Percentiles rank a stretch among this genome's conserved stretches.
Evolutionary conservation across 768 basidiomycete species (phyloP).

Genomic region (Porpolomopsis calyptriformis): DNA sequence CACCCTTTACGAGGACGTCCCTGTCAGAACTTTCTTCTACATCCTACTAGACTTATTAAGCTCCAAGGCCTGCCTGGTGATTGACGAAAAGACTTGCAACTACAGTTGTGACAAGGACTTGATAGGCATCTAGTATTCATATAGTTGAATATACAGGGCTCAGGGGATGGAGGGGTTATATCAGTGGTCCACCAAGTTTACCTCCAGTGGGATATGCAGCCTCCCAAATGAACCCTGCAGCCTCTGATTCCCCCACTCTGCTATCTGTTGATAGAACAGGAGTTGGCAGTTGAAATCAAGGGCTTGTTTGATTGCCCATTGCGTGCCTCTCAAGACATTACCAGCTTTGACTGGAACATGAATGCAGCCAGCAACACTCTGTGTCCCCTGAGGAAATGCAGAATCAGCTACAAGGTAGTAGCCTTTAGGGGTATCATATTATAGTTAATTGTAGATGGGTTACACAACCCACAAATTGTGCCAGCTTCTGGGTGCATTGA

Average conservation of each 20-base stretch:
- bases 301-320: constrained; percentile 12
- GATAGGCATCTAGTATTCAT: too few species aligned
- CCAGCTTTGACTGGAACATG: constrained; percentile 28
- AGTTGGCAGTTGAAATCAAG: constrained; percentile 27
- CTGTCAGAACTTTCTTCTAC: too few species aligned
- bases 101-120: too few species aligned
- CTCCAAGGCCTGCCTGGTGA: too few species aligned
- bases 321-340: constrained; percentile 11
- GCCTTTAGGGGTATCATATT: constrained; percentile 18
- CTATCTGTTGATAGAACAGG: constrained; percentile 35
- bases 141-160: too few species aligned
- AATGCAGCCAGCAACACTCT: constrained; percentile 17
- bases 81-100: too few species aligned
- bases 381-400: constrained; percentile 26
- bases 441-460: constrained; percentile 24
- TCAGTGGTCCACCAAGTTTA: constrained; percentile 17
- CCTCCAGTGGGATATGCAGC: constrained; percentile 29
- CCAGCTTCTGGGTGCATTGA: constrained; percentile 34
- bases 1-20: too few species aligned
- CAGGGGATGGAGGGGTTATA: constrained; percentile 27
- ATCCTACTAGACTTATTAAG: too few species aligned
- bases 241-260: constrained; percentile 40
- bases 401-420: constrained; percentile 31
- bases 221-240: constrained; percentile 38
- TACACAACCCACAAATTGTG: constrained; percentile 30